These are phyloP conservation scores for Ophiocordyceps camponoti-leonardi DNA, from an alignment of 2,329 filamentous ascomycete species.

Conservation along the genomic window DNA sequence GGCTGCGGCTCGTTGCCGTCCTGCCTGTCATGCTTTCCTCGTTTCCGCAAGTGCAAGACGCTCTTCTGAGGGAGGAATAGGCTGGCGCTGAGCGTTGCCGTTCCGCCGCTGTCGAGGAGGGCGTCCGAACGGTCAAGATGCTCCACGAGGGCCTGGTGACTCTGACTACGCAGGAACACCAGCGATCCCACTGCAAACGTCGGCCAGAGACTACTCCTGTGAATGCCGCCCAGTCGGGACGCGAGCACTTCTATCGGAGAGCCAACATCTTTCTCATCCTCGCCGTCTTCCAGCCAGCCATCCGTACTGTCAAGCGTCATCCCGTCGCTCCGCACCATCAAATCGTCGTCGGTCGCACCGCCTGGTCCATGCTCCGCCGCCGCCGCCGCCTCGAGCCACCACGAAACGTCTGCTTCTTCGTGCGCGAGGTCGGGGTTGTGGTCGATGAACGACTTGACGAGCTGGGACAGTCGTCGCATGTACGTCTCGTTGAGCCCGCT, in stretches of 20 bases:
- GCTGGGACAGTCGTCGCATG: constrained; percentile 25
- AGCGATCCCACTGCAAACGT: constrained; percentile 37
- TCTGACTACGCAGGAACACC: constrained; percentile 29
- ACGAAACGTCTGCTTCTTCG: constrained; percentile 10
- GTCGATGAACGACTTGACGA: constrained; percentile 27
- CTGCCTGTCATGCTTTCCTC: constrained; percentile 4
- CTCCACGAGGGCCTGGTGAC: constrained; percentile 29
- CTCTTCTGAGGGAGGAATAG: constrained; percentile 33
- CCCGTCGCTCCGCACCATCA: background rate
- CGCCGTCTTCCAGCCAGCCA: constrained; percentile 3
- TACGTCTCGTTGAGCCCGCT: constrained; percentile 24
- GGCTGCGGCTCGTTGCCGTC: constrained; percentile 8
- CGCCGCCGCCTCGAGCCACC: constrained; percentile 19
- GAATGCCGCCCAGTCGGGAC: constrained; percentile 19
- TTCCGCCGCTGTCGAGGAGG: constrained; percentile 27
- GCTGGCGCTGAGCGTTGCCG: constrained; percentile 36
- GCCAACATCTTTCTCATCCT: constrained; percentile 4
- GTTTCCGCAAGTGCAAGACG: constrained; percentile 31
- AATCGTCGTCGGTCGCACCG: background rate
- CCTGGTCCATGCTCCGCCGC: background rate
- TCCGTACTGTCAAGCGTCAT: background rate
- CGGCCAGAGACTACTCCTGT: constrained; percentile 31
- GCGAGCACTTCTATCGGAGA: constrained; percentile 12
- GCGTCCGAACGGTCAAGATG: constrained; percentile 33
- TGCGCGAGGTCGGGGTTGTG: constrained; percentile 19